Percentiles rank a stretch among this genome's conserved stretches.
These are phyloP conservation scores for Cucumis cinereus DNA, from an alignment of 306 rosid species.

Conservation along the genomic window DNA sequence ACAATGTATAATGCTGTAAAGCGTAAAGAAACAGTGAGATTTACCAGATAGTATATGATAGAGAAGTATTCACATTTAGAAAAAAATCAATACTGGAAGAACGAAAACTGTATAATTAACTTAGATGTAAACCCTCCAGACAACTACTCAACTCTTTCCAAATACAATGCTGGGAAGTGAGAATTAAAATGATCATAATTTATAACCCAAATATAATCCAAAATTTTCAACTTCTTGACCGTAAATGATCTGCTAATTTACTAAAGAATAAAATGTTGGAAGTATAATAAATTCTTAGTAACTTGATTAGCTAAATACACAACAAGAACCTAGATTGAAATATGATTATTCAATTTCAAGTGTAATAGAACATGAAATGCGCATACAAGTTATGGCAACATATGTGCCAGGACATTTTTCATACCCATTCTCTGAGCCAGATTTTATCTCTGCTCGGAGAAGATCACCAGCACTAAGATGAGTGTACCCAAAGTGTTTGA, in stretches of 20 bases:
- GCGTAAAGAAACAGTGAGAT: neutral
- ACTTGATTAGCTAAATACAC: neutral
- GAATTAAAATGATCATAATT: neutral
- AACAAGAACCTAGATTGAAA: neutral
- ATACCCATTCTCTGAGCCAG: constrained; percentile 98
- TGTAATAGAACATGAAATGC: neutral
- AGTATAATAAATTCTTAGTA: neutral
- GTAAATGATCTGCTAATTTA: neutral
- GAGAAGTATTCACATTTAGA: neutral
- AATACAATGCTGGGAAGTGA: neutral
- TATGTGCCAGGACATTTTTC: constrained; percentile 7
- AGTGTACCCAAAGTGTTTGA: constrained; percentile 56
- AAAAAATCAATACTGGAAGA: neutral
- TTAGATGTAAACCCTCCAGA: neutral
- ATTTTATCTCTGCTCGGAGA: constrained; percentile 84
- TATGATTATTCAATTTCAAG: neutral
- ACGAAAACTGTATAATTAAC: neutral
- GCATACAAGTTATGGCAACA: neutral
- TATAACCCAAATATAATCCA: neutral
- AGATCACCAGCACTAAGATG: constrained; percentile 99
- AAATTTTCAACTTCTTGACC: neutral
- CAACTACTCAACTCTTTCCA: neutral
- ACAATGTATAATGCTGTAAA: neutral
- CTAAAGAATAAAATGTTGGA: neutral
- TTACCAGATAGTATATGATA: neutral